Evolutionary conservation across 257 asterid species (phyloP).

Genomic region (Leptodermis oblonga): DNA sequence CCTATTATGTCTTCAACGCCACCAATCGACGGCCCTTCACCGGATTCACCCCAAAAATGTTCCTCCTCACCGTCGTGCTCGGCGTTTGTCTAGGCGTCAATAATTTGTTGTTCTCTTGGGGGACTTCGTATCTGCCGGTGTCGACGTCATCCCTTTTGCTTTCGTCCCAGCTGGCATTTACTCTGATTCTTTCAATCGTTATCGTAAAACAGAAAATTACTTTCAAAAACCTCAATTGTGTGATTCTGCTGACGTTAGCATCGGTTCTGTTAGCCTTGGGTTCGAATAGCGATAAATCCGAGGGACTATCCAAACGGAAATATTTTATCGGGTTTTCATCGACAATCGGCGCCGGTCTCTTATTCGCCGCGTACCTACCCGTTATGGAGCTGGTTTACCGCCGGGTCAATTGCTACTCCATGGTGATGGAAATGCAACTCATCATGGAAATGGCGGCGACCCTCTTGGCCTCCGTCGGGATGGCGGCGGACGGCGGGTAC

Average conservation of each 20-base stretch:
- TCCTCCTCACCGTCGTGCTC: constrained; percentile 23
- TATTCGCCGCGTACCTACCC: constrained; percentile 64
- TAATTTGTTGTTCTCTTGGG: constrained; percentile 60
- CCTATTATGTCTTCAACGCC: constrained; percentile 23
- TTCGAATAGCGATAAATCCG: constrained; percentile 41
- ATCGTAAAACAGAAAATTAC: constrained; percentile 57
- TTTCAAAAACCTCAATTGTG: constrained; percentile 56
- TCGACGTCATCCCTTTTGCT: constrained; percentile 56
- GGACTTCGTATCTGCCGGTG: constrained; percentile 54
- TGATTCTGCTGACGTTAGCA: constrained; percentile 54
- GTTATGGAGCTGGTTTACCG: constrained; percentile 63
- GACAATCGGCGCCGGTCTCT: constrained; percentile 54
- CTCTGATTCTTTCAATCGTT: constrained; percentile 43
- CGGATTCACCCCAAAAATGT: constrained; percentile 20
- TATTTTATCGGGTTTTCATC: constrained; percentile 52
- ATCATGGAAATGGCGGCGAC: constrained; percentile 62
- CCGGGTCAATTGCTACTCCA: constrained; percentile 48
- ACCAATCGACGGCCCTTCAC: constrained; percentile 50
- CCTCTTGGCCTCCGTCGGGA: constrained; percentile 42
- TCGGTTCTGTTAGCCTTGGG: constrained; percentile 48
- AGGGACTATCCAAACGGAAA: constrained; percentile 26
- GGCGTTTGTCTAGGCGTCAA: constrained; percentile 51
- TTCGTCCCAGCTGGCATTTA: constrained; percentile 57
- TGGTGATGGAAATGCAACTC: constrained; percentile 84
- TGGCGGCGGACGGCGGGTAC: constrained; percentile 39